Conservation (phyloP, 768 basidiomycete genomes). For the Hirschioporus abietinus region DNA sequence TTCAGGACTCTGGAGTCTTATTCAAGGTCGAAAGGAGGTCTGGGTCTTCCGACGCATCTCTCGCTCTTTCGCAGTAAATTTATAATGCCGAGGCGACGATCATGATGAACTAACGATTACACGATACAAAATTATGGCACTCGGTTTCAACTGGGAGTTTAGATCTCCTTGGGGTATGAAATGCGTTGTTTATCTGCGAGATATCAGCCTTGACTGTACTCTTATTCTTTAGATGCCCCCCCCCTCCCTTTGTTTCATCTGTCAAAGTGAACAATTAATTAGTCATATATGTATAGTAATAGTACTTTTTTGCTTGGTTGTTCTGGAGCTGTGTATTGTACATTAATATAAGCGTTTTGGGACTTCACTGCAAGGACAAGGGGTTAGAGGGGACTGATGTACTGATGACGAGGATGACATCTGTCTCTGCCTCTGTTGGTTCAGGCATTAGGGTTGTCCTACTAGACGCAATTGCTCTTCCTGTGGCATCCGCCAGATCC, state of each 20-base stretch:
- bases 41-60: slow-evolving; percentile 54
- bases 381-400: neutral
- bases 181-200: neutral
- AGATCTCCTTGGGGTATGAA: neutral
- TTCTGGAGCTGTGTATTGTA: neutral
- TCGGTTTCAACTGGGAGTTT: neutral
- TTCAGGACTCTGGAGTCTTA: slow-evolving; percentile 31
- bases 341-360: neutral
- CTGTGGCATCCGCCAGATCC: neutral
- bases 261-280: neutral
- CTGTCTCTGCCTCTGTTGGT: neutral
- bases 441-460: neutral
- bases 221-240: neutral
- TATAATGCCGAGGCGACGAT: neutral
- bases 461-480: neutral
- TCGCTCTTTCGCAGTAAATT: neutral
- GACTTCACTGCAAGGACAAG: neutral
- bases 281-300: neutral
- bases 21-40: slow-evolving; percentile 44
- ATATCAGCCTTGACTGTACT: neutral
- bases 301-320: neutral
- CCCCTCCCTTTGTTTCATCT: neutral
- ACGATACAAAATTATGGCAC: neutral
- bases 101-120: neutral
- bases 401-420: neutral